These are phyloP conservation scores for Marchantia polymorpha DNA, from an alignment of 225 moss, liverwort and hornwort species.

Conservation along the genomic window DNA sequence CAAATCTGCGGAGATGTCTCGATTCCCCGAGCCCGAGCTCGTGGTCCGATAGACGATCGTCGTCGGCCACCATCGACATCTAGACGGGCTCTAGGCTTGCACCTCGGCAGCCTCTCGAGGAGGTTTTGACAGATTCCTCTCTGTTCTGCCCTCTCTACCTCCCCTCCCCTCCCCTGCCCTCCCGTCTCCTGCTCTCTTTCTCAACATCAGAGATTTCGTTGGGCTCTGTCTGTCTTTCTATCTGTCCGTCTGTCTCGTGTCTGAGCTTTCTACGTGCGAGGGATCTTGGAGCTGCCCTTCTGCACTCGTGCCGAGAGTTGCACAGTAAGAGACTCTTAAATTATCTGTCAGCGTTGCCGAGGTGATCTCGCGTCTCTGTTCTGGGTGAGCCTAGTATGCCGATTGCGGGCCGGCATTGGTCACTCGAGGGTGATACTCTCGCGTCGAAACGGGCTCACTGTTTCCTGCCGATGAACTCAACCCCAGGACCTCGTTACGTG, in stretches of 20 bases:
- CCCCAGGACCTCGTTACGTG: neutral
- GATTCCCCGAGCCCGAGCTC: conserved; percentile 8
- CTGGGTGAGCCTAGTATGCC: neutral
- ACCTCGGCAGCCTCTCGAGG: neutral
- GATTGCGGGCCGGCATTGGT: neutral
- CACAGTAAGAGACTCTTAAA: neutral
- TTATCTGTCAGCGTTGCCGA: neutral
- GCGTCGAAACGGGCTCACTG: neutral
- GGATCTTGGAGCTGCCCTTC: neutral
- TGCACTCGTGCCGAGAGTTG: neutral
- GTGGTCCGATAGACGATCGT: neutral
- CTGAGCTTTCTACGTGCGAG: neutral
- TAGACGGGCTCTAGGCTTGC: neutral
- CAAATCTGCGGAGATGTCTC: conserved; percentile 6
- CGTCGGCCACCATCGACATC: no score
- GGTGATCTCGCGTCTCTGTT: neutral
- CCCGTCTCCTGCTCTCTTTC: no score
- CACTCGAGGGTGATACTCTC: neutral
- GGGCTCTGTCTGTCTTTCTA: neutral
- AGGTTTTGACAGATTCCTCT: conserved; percentile 8
- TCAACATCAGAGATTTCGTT: neutral
- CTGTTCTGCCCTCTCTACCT: no score
- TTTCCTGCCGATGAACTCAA: neutral
- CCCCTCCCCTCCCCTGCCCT: no score
- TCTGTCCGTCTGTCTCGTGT: no score